These are phyloP conservation scores for Solanum rostratum DNA, from an alignment of 257 asterid species.

Conservation along the genomic window DNA sequence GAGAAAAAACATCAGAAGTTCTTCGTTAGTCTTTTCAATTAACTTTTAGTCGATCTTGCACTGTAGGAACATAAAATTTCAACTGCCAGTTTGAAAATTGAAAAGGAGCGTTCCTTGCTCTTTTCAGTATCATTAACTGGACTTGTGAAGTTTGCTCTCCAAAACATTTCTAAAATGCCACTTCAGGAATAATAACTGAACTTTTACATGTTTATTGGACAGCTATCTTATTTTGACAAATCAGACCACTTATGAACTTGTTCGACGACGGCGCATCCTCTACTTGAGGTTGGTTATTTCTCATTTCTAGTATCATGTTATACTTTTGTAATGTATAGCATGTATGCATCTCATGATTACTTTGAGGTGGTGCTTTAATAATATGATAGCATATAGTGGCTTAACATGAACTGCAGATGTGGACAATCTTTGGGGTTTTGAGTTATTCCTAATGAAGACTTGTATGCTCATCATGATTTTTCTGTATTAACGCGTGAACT, in stretches of 20 bases:
- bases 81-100: background rate
- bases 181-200: background rate
- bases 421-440: background rate
- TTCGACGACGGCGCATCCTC: slow-evolving; percentile 66
- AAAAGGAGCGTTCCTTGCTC: background rate
- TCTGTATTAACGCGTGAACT: background rate
- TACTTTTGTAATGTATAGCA: background rate
- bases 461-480: background rate
- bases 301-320: background rate
- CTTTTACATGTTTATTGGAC: slow-evolving; percentile 7
- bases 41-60: background rate
- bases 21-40: background rate
- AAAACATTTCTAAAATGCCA: background rate
- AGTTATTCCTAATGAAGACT: background rate
- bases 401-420: background rate
- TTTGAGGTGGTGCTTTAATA: background rate
- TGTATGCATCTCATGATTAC: background rate
- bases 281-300: slow-evolving; percentile 59
- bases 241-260: slow-evolving; percentile 91
- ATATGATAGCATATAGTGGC: background rate
- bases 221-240: slow-evolving; percentile 90
- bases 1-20: background rate
- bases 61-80: background rate
- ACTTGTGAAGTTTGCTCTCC: background rate
- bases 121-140: background rate